Evolutionary conservation across 2,329 filamentous ascomycete species (phyloP), one percentile per base, ranked within the genome.

Genomic region (Zalaria obscura): DNA sequence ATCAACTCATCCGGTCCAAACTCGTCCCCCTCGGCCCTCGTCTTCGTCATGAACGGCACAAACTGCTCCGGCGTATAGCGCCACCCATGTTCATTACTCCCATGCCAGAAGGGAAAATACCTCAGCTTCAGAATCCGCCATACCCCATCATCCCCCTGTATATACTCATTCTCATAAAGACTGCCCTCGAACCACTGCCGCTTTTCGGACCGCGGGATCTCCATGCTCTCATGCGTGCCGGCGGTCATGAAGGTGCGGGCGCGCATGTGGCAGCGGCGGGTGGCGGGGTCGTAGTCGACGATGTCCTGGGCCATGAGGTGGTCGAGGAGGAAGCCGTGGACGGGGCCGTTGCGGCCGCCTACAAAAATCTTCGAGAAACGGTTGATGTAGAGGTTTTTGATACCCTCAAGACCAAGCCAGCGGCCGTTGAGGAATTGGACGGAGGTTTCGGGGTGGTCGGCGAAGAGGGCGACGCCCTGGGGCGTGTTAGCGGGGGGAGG

Each of bases 181-280:
- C 72, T 71, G 35, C 71, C 70, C 53, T 75, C 72, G 67, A 69
- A 75, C 72, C 72, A 75, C 52, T 75, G 71, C 7, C 66, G 61
- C 38, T 70, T 63, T 2, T 70, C 71, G 7, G 69, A 58, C 60
- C 35, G 68, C 64, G 37, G 64, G 61, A 18, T 18, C 2, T 18
- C 18, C 50, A 74, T 64, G 43, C 62, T 67, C 49, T 69, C 58
- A 54, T 75, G 72, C 27, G 68, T 70, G 39, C 71, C 70, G 0
- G 70, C 70, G 35, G 66, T 65, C 71, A 75, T 75, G 48, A 75
- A 60, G 25, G 69, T 65, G 25, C 71, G 66, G 61, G 74, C 71
- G 27, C 71, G 66, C 34, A 62, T 69, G 52, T 64, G 65, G 8
- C 69, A 71, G 41, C 64, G 66, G 1, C 60, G 66, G n/a, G 66